Percentiles rank a stretch among this genome's conserved stretches.
phyloP scores from a whole-genome alignment of 345 rosid genomes.

The Corymbia maculata region DNA sequence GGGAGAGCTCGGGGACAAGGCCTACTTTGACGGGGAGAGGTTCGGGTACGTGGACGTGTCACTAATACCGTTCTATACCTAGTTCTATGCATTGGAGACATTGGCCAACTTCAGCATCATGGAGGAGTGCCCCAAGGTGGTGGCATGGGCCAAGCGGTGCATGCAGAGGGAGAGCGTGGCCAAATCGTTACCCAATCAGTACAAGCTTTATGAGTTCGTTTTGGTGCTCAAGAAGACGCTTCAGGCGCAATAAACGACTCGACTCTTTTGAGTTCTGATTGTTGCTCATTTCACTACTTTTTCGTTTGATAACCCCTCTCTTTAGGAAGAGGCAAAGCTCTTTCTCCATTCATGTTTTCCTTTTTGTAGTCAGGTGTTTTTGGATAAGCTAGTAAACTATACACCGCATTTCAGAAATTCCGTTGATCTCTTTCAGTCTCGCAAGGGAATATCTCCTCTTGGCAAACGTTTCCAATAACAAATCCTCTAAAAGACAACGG shows the following conservation, averaged over 20 bases:
- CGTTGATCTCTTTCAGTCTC: background rate
- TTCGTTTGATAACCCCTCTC: background rate
- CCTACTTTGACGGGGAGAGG: slow-evolving; percentile 3
- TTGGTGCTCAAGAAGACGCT: background rate
- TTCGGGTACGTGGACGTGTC: slow-evolving; percentile 12
- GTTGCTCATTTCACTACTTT: background rate
- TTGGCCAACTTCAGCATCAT: background rate
- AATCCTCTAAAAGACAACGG: background rate
- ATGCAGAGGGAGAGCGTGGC: slow-evolving; percentile 12
- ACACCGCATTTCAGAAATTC: background rate
- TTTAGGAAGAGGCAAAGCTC: background rate
- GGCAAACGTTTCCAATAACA: background rate
- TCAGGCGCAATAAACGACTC: background rate
- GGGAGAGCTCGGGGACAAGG: slow-evolving; percentile 12
- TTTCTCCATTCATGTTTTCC: background rate
- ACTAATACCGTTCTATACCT: slow-evolving; percentile 4
- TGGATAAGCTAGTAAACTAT: background rate
- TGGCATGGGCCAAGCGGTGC: slow-evolving; percentile 14
- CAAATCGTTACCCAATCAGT: background rate
- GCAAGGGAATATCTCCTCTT: background rate
- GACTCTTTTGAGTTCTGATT: background rate
- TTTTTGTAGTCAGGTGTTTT: background rate
- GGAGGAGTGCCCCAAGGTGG: slow-evolving; percentile 8
- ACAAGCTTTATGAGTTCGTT: background rate
- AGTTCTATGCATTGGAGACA: background rate